Evolutionary conservation across 768 basidiomycete species (phyloP).

Genomic region (Podaxis sp.): DNA sequence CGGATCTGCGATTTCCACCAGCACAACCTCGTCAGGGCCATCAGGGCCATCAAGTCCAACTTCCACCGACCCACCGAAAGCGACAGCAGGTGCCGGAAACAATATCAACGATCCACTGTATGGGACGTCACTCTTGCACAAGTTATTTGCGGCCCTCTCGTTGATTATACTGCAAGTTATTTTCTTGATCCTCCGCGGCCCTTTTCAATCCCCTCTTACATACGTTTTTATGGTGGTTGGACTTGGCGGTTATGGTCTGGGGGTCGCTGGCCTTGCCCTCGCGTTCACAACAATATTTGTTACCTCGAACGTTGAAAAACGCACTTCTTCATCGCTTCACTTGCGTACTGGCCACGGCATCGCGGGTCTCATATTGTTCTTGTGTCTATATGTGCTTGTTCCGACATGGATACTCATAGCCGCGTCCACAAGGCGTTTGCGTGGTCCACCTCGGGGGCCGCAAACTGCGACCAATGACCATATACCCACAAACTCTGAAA

Average conservation of each 20-base stretch:
- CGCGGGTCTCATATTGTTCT: constrained; percentile 65
- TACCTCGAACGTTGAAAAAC: constrained; percentile 29
- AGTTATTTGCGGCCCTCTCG: constrained; percentile 45
- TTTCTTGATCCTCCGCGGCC: constrained; percentile 35
- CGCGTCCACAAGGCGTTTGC: background rate
- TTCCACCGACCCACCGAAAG: constrained; percentile 11
- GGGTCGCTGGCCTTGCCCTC: constrained; percentile 59
- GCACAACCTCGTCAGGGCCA: constrained; percentile 22
- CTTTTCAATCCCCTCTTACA: constrained; percentile 16
- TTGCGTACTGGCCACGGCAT: constrained; percentile 64
- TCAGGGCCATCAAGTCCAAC: constrained; percentile 26
- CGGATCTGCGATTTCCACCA: constrained; percentile 37
- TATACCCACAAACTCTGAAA: constrained; percentile 21
- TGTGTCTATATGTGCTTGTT: constrained; percentile 55
- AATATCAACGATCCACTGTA: constrained; percentile 12
- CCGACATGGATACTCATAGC: constrained; percentile 28
- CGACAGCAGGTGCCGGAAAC: background rate
- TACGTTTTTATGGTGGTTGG: constrained; percentile 36
- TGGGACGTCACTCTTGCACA: constrained; percentile 45
- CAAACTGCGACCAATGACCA: constrained; percentile 13
- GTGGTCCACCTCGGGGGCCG: background rate
- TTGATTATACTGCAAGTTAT: constrained; percentile 36
- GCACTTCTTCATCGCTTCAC: constrained; percentile 30
- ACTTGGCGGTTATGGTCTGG: constrained; percentile 51
- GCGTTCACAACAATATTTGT: constrained; percentile 60